Percentiles rank a stretch among this genome's conserved stretches.
These are phyloP conservation scores for Quercus alba DNA, from an alignment of 306 rosid species.

Conservation along the genomic window DNA sequence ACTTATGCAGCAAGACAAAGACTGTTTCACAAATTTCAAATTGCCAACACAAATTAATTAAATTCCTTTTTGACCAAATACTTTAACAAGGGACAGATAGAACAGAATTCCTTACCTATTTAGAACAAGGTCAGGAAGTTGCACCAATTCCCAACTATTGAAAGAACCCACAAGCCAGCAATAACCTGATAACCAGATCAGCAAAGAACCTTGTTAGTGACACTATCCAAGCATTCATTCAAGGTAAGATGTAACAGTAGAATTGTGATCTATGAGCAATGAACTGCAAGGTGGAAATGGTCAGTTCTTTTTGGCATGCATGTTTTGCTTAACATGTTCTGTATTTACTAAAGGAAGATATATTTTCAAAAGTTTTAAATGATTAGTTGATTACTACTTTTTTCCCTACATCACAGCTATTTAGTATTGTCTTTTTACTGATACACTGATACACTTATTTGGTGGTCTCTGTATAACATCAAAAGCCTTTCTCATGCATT, in stretches of 20 bases:
- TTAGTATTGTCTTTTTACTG: too few relatives aligned
- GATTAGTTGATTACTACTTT: too few relatives aligned
- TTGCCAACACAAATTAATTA: neutral
- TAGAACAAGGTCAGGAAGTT: slow-evolving; percentile 72
- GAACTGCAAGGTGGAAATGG: neutral
- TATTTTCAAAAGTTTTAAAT: too few relatives aligned
- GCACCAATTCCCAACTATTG: slow-evolving; percentile 65
- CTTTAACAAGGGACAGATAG: neutral
- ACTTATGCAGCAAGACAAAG: slow-evolving; percentile 40
- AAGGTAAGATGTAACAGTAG: neutral
- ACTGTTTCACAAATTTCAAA: slow-evolving; percentile 23
- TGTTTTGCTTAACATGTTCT: neutral
- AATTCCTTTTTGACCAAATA: neutral
- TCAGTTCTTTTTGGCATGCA: neutral
- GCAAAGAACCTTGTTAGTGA: neutral
- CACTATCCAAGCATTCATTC: neutral
- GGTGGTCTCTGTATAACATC: too few relatives aligned
- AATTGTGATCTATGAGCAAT: neutral
- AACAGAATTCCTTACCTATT: slow-evolving; percentile 41
- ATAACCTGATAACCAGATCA: slow-evolving; percentile 43
- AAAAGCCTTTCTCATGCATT: too few relatives aligned
- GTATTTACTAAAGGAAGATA: too few relatives aligned
- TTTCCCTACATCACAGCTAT: too few relatives aligned
- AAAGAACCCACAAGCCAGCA: slow-evolving; percentile 60
- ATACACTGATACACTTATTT: too few relatives aligned